Evolutionary conservation across 106 monocot genomes (phyloP).

Genomic region (Hemerocallis citrina): DNA sequence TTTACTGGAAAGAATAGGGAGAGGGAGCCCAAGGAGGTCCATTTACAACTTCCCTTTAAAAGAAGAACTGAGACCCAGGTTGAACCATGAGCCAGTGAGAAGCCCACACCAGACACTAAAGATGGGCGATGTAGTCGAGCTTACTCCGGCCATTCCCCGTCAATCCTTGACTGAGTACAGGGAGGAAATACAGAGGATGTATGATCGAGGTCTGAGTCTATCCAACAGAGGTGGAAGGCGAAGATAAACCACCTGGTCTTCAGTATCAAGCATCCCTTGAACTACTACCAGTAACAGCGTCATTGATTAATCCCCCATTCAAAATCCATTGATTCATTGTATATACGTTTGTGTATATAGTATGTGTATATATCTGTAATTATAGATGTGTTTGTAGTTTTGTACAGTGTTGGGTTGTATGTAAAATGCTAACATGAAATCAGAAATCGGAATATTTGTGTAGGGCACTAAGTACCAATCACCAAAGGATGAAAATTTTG

Average conservation of each 20-base stretch:
- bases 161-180: conserved; percentile 48
- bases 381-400: no score
- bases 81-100: conserved; percentile 36
- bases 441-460: no score
- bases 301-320: no score
- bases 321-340: conserved; percentile 9
- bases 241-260: conserved; percentile 2
- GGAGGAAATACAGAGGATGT: conserved; percentile 78
- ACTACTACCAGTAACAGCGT: no score
- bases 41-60: conserved; percentile 32
- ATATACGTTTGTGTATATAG: not conserved
- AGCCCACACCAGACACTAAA: conserved; percentile 34
- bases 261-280: no score
- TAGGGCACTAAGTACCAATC: no score
- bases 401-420: no score
- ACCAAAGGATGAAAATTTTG: no score
- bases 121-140: conserved; percentile 78
- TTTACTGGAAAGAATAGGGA: conserved; percentile 38
- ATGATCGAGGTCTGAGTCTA: conserved; percentile 34
- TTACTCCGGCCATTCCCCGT: conserved; percentile 42
- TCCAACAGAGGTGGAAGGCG: conserved; percentile 13
- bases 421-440: no score
- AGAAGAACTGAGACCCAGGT: conserved; percentile 57
- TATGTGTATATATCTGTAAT: no score
- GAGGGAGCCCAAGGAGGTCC: conserved; percentile 21